Base-by-base conservation (phyloP, 495 filamentous ascomycete species). In the Aspergillus nanangensis region DNA sequence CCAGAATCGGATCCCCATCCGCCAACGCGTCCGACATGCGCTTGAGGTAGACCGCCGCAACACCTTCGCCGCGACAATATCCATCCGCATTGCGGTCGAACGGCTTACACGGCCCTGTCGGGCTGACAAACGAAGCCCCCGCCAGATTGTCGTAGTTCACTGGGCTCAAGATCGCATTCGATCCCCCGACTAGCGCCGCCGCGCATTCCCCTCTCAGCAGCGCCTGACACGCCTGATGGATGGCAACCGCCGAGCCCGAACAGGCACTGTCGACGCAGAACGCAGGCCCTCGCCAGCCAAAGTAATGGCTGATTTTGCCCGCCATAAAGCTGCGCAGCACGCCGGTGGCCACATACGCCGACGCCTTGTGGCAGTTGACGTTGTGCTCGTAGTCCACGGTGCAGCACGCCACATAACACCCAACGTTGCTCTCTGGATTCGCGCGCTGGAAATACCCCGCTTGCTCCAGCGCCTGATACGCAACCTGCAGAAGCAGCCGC, bases 81-180 rank as follows among this genome's bases (percentile, higher is more conserved):
- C 86, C 86, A 53, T 88, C 79, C 3, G 85, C 85, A 9, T 74
- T 69, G 34, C 77, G 72, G 56, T 88, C 84, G 44, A 88, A 89
- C 0, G 86, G 78, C 41, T 88, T 88, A 58, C 84, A 89, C 4
- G 55, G 53, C 0, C 72, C 72, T 0, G 63, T 74, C 0, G 62
- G 60, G 18, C 63, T 72, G 0, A 74, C 33, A 40, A 76, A 74
- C 4, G 55, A 60, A 1, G 55, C 70, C 0, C 48, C 70, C 10
- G 51, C 52, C 1, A 72, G 55, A 48, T 73, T 70, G 35, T 74
- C 63, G 14, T 52, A 63, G 5, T 45, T 52, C 5, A 57, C 7
- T 7, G 63, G 60, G 38, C 54, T 71, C 3, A 62, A 71, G 34
- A 72, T 63, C 3, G 73, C 50, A 38, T 73, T 71, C 4, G 66